Conservation (phyloP, 2,329 filamentous ascomycete genomes). For the Colletotrichum higginsianum region DNA sequence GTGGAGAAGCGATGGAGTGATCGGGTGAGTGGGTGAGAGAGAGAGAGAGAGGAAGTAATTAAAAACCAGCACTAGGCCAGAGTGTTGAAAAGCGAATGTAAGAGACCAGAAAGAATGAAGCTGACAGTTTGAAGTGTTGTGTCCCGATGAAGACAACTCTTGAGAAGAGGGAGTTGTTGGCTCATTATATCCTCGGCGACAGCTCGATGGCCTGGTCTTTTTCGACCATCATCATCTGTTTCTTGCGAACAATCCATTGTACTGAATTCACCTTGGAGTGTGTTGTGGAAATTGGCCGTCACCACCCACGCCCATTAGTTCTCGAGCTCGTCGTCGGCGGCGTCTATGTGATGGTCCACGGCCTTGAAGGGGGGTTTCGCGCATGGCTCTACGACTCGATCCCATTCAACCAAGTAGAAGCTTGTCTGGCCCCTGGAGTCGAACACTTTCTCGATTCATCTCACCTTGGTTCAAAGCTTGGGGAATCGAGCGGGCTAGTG, state of each 20-base stretch:
- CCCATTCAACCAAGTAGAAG: not conserved
- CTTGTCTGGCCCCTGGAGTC: slow-evolving; percentile 12
- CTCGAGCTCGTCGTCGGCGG: slow-evolving; percentile 3
- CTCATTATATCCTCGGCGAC: slow-evolving; percentile 35
- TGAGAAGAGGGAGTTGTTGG: not conserved
- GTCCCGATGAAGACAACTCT: slow-evolving; percentile 11
- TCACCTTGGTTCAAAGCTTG: slow-evolving; percentile 3
- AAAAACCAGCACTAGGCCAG: not conserved
- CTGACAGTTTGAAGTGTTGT: not conserved
- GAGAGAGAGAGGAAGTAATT: not conserved
- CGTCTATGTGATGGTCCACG: slow-evolving; percentile 1
- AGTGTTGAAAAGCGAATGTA: slow-evolving; percentile 13
- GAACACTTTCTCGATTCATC: not conserved
- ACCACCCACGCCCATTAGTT: not conserved
- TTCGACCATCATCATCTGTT: not conserved
- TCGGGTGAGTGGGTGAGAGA: not conserved
- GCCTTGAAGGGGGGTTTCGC: not conserved
- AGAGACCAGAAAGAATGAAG: slow-evolving; percentile 7
- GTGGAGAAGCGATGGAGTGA: slow-evolving; percentile 44
- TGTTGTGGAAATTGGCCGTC: slow-evolving; percentile 28
- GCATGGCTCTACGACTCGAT: not conserved
- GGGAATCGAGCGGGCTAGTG: slow-evolving; percentile 9
- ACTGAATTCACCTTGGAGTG: slow-evolving; percentile 1
- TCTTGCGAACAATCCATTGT: not conserved
- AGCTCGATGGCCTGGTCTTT: not conserved